Percentiles rank a stretch among this genome's conserved stretches.
Evolutionary conservation across 73 alveolate species (phyloP).

Genomic region (Tetrahymena borealis): DNA sequence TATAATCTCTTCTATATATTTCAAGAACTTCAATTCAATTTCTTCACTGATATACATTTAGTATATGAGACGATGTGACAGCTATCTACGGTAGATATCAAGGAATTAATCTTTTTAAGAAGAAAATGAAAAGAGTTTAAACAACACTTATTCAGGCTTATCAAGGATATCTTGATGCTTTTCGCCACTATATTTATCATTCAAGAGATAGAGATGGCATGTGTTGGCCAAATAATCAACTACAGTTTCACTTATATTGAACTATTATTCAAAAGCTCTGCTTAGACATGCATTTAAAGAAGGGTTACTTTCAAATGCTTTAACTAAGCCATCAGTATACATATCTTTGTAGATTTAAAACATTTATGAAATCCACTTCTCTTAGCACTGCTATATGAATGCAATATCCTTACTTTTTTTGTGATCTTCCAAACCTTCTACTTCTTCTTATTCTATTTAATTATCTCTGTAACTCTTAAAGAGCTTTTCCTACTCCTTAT

Average conservation of each 20-base stretch:
- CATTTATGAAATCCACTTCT: not conserved
- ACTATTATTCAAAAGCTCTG: not conserved
- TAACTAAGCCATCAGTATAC: not conserved
- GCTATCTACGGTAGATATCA: not conserved
- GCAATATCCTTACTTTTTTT: not conserved
- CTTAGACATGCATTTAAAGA: not conserved
- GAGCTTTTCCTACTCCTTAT: not conserved
- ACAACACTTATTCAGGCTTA: not conserved
- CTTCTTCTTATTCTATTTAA: not conserved
- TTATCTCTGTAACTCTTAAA: not conserved
- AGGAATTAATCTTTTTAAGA: not conserved
- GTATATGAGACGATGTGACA: not conserved
- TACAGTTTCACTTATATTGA: not conserved
- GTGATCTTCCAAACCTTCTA: not conserved
- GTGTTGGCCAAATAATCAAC: not conserved
- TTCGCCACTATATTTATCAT: not conserved
- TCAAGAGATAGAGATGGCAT: not conserved
- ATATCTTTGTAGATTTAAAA: not conserved
- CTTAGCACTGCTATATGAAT: not conserved
- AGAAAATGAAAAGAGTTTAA: not conserved
- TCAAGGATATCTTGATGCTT: not conserved
- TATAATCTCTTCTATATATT: not conserved
- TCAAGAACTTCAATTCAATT: not conserved
- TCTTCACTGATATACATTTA: not conserved
- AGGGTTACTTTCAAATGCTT: not conserved